A percentile compares a stretch with the other conserved stretches of the same genome.
These are phyloP conservation scores for Xylariaceae sp. DNA, from an alignment of 2,329 filamentous ascomycete species.

Conservation along the genomic window DNA sequence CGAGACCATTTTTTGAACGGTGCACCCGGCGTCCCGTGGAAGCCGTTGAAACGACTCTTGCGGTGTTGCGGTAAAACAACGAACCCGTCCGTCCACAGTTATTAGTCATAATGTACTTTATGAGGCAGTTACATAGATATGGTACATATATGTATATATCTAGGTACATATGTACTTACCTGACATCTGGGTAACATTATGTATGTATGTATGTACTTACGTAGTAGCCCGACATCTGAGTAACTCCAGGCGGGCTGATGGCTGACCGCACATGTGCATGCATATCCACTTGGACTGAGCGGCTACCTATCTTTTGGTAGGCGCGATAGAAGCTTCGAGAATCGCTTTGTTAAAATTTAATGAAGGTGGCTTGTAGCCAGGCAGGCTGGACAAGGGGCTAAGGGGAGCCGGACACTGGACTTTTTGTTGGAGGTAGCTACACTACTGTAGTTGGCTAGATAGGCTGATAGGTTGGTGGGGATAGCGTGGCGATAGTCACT, in stretches of 20 bases:
- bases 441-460: too few relatives aligned
- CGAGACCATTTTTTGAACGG: neutral
- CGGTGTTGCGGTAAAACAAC: neutral
- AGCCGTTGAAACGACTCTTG: neutral
- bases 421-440: too few relatives aligned
- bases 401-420: neutral
- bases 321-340: conserved; percentile 51
- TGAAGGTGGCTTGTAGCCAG: neutral
- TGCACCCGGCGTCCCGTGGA: neutral
- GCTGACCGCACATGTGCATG: too few relatives aligned
- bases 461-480: neutral
- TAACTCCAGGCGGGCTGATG: too few relatives aligned
- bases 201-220: neutral
- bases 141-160: too few relatives aligned
- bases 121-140: too few relatives aligned
- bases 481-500: neutral
- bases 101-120: too few relatives aligned
- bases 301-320: conserved; percentile 15
- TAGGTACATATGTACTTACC: too few relatives aligned
- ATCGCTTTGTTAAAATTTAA: conserved; percentile 26
- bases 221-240: too few relatives aligned
- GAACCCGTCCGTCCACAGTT: neutral
- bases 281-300: conserved; percentile 22
- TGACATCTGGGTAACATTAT: neutral
- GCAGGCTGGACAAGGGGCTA: neutral